A percentile compares a stretch with the other conserved stretches of the same genome.
Evolutionary conservation across 2,329 filamentous ascomycete species (phyloP).

Genomic region (Paradendryphiella salina): DNA sequence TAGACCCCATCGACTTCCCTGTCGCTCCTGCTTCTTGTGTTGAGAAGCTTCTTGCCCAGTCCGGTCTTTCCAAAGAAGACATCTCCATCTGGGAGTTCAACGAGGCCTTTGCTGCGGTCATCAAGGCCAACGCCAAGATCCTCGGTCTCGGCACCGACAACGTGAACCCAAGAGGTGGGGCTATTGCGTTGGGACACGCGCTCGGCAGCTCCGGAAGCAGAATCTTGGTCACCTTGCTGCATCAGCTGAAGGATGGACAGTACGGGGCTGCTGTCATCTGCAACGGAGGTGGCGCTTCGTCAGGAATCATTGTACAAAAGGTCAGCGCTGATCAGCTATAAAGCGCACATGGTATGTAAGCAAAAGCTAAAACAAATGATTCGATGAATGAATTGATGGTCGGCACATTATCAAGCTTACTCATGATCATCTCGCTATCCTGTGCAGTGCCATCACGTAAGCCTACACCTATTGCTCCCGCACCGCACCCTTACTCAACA

Average conservation of each 20-base stretch:
- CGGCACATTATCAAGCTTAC: too few species aligned
- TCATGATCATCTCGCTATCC: too few species aligned
- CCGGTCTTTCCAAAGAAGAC: slow-evolving; percentile 87
- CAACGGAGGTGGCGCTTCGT: slow-evolving; percentile 92
- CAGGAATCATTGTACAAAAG: slow-evolving; percentile 86
- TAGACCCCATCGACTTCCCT: slow-evolving; percentile 88
- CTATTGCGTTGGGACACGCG: slow-evolving; percentile 89
- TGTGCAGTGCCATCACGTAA: too few species aligned
- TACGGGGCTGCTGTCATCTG: slow-evolving; percentile 96
- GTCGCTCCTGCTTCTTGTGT: slow-evolving; percentile 91
- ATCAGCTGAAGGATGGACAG: slow-evolving; percentile 88
- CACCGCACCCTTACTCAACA: too few species aligned
- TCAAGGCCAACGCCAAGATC: slow-evolving; percentile 93
- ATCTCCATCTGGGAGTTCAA: slow-evolving; percentile 98
- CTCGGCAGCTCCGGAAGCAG: slow-evolving; percentile 90
- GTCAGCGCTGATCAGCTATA: slow-evolving; percentile 50
- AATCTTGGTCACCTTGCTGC: slow-evolving; percentile 85
- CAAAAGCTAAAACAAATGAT: not conserved
- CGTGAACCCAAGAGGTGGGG: slow-evolving; percentile 87
- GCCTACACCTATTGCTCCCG: too few species aligned
- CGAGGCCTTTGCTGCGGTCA: slow-evolving; percentile 94
- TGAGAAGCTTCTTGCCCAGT: slow-evolving; percentile 82
- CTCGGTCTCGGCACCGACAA: slow-evolving; percentile 76
- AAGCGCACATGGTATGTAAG: not conserved
- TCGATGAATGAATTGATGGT: too few species aligned